Evolutionary conservation across 805 yeast species (phyloP), one percentile per base, ranked within the genome.

Genomic region (Candida oleophila): DNA sequence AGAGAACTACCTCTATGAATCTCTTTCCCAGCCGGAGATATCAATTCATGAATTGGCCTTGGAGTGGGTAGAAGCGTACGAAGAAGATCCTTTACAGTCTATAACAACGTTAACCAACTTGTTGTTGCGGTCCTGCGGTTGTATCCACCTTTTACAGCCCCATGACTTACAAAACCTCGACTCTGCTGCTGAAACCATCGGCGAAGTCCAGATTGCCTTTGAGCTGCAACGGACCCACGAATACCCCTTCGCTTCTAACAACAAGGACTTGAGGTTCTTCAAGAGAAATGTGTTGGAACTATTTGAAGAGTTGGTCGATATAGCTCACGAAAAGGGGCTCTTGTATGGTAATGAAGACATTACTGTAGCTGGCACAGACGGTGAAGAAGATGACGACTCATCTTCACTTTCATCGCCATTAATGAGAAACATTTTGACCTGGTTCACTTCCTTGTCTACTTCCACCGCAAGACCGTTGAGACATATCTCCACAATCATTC

Each of bases 151-250:
- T 21, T 78, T 88, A 8, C 83, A 83, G 49, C 79, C 81, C 22
- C 96, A 91, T 61, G 97, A 90, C 60, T 82, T 89, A 42, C 72
- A 70, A 20, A 83, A 82, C 55, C 70, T 78, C 44, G 90, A 86
- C 37, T 79, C 87, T 5, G 87, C 94, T 0, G 69, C 77, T 14
- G 86, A 83, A 32, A 87, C 96, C 0, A 78, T 88, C 8, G 81
- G 77, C 3, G 96, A 89, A 61, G 65, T 90, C 22, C 86, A 87
- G 50, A 69, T 80, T 16, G 65, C 78, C 39, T 87, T 87, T 54
- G 71, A 76, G 45, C 68, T 71, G 12, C 91, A 87, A 61, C 72
- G 73, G 44, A 58, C 71, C 34, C 91, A 85, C 55, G 94, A 87
- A 54, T 87, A 80, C 53, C 89, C 91, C 7, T 72, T 89, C 46